Percentiles rank a stretch among this genome's conserved stretches.
Evolutionary conservation across 176 grass and related monocot genomes (phyloP).

Genomic region (Triticum timopheevii): DNA sequence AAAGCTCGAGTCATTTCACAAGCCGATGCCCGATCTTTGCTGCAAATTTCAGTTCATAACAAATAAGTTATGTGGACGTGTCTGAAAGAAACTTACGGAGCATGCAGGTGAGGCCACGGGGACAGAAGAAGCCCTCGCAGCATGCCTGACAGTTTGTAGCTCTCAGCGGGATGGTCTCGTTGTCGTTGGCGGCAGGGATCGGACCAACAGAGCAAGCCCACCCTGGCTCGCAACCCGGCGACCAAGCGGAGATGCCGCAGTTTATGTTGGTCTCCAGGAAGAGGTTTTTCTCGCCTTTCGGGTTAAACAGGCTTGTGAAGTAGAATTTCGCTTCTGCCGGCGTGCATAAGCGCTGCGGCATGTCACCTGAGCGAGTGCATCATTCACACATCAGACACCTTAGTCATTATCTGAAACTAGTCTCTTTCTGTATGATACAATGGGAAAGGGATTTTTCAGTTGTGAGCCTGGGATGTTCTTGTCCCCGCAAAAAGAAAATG

Average conservation of each 20-base stretch:
- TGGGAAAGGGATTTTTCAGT: not conserved
- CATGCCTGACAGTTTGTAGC: conserved; percentile 45
- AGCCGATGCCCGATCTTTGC: not conserved
- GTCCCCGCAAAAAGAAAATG: not conserved
- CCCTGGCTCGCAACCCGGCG: conserved; percentile 65
- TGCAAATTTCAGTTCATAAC: not conserved
- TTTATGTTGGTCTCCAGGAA: conserved; percentile 73
- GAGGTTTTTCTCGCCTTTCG: conserved; percentile 20
- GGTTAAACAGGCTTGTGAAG: conserved; percentile 50
- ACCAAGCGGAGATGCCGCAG: conserved; percentile 69
- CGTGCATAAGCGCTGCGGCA: conserved; percentile 56
- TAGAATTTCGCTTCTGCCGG: conserved; percentile 67
- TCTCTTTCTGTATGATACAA: not conserved
- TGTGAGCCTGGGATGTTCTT: not conserved
- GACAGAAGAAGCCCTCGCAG: conserved; percentile 93
- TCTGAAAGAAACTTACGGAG: conserved; percentile 54
- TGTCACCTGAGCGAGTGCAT: conserved; percentile 51
- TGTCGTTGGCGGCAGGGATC: not conserved
- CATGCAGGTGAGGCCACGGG: conserved; percentile 88
- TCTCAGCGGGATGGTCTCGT: conserved; percentile 35
- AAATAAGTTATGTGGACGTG: not conserved
- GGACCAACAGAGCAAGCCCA: conserved; percentile 48
- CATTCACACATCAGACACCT: not conserved
- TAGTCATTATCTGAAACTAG: not conserved
- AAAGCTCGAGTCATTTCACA: not conserved